Base-by-base conservation (phyloP, 192 early-diverging fungal genomes). In the Linderina pennispora region DNA sequence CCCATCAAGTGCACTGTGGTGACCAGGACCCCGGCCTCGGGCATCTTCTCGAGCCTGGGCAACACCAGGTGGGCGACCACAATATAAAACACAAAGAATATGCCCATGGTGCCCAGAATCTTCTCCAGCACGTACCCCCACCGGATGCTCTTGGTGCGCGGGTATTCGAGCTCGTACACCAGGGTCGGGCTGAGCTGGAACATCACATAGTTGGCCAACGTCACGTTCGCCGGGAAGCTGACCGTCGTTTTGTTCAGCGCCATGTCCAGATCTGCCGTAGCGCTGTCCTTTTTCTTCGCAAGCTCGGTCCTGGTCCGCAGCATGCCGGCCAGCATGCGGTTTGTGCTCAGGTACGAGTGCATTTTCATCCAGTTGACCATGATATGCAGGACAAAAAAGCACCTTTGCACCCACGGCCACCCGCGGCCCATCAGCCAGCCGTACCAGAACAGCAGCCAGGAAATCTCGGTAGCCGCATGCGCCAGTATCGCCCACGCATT, bases 341-440 rank as follows among this genome's bases (percentile, higher is more conserved):
- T 94, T 45, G 80, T 81, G 31, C 81, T 72, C 19, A 85, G 80
- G 53, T 98, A 98, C n/a, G 92, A 94, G 58, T 93, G 90, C 55
- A 91, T 80, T 55, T 98, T 98, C 91, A 98, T 92, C 61, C 95
- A 77, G 83, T 92, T 94, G 13, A 89, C 81, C 32, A 90, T 88
- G 2, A 84, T 77, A 59, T 98, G 95, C 23, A 95, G 67, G 0
- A 80, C 77, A 61, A 95, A 90, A 34, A 85, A 90, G 36, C 88
- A 87, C 6, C 82, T 80, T 64, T 98, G 91, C 8, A 90, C 83
- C 90, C 91, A 94, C 13, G 80, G 81, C 91, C 90, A 94, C 26
- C 87, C 77, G 45, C 78, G 76, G 43, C 65, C 40, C 22, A 54
- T 69, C 37, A 73, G 61, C 83, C 84, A 88, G 8, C 44, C 55